Evolutionary conservation across 2,329 filamentous ascomycete species (phyloP).

Genomic region (Fusarium sp.): DNA sequence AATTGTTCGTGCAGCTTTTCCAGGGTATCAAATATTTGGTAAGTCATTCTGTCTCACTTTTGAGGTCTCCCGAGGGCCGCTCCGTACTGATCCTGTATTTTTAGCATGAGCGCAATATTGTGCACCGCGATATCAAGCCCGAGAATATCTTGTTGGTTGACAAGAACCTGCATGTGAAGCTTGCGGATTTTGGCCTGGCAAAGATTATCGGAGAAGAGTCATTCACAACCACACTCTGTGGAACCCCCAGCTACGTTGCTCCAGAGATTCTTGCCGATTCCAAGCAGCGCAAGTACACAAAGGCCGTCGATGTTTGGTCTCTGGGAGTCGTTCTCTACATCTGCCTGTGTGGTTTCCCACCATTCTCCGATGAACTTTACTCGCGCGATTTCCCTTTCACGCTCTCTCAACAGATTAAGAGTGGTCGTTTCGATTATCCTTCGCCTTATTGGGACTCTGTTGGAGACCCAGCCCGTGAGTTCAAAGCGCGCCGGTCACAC

Average conservation of each 20-base stretch:
- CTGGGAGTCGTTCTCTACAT: conserved; percentile 98
- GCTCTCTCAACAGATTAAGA: conserved; percentile 91
- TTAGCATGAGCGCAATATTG: conserved; percentile 96
- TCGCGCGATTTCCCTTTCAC: conserved; percentile 85
- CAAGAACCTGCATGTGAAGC: conserved; percentile 86
- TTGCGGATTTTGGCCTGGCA: conserved; percentile 95
- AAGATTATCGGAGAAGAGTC: conserved; percentile 99
- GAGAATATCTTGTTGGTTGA: conserved; percentile 94
- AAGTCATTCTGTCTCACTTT: conserved; percentile 53
- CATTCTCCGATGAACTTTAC: conserved; percentile 94
- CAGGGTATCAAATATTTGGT: conserved; percentile 96
- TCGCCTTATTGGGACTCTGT: conserved; percentile 85
- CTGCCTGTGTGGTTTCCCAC: conserved; percentile 95
- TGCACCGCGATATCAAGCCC: conserved; percentile 97
- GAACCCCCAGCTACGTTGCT: conserved; percentile 97
- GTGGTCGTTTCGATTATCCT: conserved; percentile 91
- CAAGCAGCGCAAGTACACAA: conserved; percentile 88
- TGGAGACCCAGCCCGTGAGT: conserved; percentile 76
- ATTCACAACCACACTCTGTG: conserved; percentile 95
- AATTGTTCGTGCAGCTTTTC: conserved; percentile 91
- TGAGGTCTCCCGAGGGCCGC: background rate
- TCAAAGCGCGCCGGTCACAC: background rate
- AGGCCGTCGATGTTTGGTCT: conserved; percentile 96
- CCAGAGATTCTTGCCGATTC: conserved; percentile 92
- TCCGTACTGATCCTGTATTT: conserved; percentile 10